phyloP scores from a whole-genome alignment of 768 basidiomycete species.

The Lactarius trivialis region DNA sequence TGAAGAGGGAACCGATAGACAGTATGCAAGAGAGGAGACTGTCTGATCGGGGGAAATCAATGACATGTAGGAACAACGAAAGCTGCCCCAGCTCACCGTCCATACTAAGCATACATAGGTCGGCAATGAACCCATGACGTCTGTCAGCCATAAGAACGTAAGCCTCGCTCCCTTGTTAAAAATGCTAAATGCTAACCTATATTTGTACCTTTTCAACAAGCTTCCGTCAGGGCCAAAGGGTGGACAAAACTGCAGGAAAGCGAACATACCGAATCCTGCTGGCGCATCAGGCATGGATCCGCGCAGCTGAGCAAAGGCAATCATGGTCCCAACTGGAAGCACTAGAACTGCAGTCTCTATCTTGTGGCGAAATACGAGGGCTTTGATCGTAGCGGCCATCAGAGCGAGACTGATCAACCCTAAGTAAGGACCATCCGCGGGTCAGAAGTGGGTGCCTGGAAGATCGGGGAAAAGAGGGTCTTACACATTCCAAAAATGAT shows the following conservation, averaged over 20 bases:
- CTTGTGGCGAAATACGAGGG: slow-evolving; percentile 23
- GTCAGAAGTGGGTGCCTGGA: not conserved
- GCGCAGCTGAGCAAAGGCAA: slow-evolving; percentile 28
- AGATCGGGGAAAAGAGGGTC: not conserved
- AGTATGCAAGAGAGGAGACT: slow-evolving; percentile 2
- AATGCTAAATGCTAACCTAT: slow-evolving; percentile 6
- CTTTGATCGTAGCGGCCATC: slow-evolving; percentile 11
- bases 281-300: slow-evolving; percentile 27
- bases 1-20: not conserved
- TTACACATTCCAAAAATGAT: slow-evolving; percentile 19
- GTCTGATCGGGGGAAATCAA: not conserved
- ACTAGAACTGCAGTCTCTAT: slow-evolving; percentile 24
- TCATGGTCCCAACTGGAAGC: slow-evolving; percentile 26
- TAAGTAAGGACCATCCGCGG: not conserved
- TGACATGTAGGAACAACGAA: not conserved
- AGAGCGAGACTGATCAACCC: slow-evolving; percentile 15
- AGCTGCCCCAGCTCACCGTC: not conserved
- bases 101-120: slow-evolving; percentile 14
- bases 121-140: slow-evolving; percentile 13
- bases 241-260: too few relatives aligned
- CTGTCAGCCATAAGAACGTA: not conserved
- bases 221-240: not conserved
- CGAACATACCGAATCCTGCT: slow-evolving; percentile 24
- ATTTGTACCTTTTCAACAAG: slow-evolving; percentile 2
- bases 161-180: not conserved